Evolutionary conservation across 1,284 basidiomycete species (phyloP), one percentile per base, ranked within the genome.

Genomic region (Xerocomus alliaceus): DNA sequence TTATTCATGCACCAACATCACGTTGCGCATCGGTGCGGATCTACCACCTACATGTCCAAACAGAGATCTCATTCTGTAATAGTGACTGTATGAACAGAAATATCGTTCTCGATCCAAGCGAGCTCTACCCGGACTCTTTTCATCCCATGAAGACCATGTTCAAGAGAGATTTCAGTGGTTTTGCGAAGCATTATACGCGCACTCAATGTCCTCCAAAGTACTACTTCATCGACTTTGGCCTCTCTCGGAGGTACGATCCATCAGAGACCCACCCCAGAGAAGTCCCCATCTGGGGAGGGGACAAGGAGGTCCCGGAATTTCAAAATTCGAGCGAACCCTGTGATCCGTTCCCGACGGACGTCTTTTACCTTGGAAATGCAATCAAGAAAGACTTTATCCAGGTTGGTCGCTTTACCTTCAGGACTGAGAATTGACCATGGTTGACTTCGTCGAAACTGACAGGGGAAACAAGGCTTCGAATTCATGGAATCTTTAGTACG

Each of bases 51-150:
- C 26, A 17, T 13, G 20, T 31, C 17, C 29, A 37, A 47, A 18
- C 12, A 20, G 9, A 41, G 5, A 17, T 32, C 15, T 29, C 4
- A 10, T 51, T 20, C 13, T 12, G 15, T 11, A 20, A 8, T 5
- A 68, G 66, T 0, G 64, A 68, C 13, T 66, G 64, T 4, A 68
- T 63, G 63, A 39, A 39, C 7, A 17, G 37, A n/a, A 68, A 68
- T 9, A 49, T 64, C 12, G 52, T 66, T 61, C 47, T 68, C 12
- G 65, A 68, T 32, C 56, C 58, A 2, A 54, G 1, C 1, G 4
- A 18, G 5, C 56, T 67, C 18, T 69, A 60, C 26, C 45, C 50
- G 2, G 29, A 53, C 18, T 44, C 39, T 3, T 53, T 53, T 42
- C 51, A 53, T 15, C 39, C 50, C 2, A 28, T 52, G 37, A 31